Evolutionary conservation across 495 filamentous ascomycete genomes (phyloP).

Genomic region (Daldinia concentrica): DNA sequence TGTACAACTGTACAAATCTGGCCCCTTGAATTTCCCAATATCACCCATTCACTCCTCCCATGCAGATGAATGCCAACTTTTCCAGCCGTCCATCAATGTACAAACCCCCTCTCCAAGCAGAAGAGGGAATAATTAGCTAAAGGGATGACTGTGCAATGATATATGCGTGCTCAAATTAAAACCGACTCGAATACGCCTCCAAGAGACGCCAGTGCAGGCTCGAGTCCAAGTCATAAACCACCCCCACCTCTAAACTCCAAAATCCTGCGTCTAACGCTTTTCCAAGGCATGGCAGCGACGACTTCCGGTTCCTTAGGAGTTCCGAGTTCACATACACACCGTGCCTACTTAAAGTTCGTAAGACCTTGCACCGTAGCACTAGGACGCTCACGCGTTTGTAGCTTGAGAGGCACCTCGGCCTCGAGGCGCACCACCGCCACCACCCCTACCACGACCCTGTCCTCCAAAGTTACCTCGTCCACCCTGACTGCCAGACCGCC

Average conservation of each 20-base stretch:
- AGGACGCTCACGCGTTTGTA: conserved; percentile 49
- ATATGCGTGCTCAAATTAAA: conserved; percentile 40
- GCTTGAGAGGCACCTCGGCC: conserved; percentile 56
- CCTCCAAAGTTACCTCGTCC: conserved; percentile 73
- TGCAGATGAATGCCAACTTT: conserved; percentile 48
- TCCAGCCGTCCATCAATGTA: conserved; percentile 47
- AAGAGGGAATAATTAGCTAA: conserved; percentile 38
- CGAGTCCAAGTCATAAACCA: conserved; percentile 29
- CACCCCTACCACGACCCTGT: conserved; percentile 67
- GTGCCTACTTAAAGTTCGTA: not conserved
- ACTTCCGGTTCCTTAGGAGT: conserved; percentile 4
- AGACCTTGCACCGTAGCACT: not conserved
- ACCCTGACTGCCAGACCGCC: conserved; percentile 68
- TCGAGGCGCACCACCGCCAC: conserved; percentile 61
- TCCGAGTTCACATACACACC: conserved; percentile 12
- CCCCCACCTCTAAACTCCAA: conserved; percentile 34
- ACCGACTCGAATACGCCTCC: conserved; percentile 24
- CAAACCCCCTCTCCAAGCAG: conserved; percentile 36
- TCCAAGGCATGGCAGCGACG: not conserved
- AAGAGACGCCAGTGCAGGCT: conserved; percentile 9
- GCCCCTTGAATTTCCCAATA: conserved; percentile 36
- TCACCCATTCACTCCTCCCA: conserved; percentile 48
- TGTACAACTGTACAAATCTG: conserved; percentile 48
- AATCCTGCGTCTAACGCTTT: conserved; percentile 16
- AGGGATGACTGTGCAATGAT: conserved; percentile 37